Evolutionary conservation across 176 grass and related monocot species (phyloP).

Genomic region (Hordeum vulgare): DNA sequence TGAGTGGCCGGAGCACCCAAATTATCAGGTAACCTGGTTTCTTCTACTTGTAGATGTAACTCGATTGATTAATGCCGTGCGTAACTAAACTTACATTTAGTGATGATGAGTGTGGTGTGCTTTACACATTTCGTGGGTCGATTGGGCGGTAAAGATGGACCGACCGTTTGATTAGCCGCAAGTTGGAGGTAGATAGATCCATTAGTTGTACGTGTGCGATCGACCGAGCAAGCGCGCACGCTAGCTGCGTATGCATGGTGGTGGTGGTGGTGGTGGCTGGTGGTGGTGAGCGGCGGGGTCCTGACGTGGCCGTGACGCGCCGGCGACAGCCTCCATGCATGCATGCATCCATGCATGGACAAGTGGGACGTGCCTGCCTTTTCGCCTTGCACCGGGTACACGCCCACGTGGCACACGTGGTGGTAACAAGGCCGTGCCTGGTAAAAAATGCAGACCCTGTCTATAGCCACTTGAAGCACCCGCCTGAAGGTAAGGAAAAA

Average conservation of each 20-base stretch:
- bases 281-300: background rate
- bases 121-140: slow-evolving; percentile 19
- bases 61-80: background rate
- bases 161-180: background rate
- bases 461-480: background rate
- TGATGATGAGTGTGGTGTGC: too few relatives aligned
- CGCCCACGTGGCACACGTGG: background rate
- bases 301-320: slow-evolving; percentile 18
- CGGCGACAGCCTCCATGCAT: background rate
- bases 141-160: background rate
- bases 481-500: background rate
- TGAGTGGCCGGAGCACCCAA: background rate
- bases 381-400: background rate
- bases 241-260: too few relatives aligned
- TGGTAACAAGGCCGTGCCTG: too few relatives aligned
- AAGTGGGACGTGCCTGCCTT: background rate
- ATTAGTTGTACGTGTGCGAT: too few relatives aligned
- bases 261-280: too few relatives aligned
- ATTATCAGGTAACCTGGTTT: background rate
- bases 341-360: background rate
- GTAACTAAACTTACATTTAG: background rate
- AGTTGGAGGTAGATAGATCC: background rate
- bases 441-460: background rate
- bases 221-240: too few relatives aligned
- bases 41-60: background rate